Evolutionary conservation across 2,329 filamentous ascomycete species (phyloP).

Genomic region (Drechslera avenae): DNA sequence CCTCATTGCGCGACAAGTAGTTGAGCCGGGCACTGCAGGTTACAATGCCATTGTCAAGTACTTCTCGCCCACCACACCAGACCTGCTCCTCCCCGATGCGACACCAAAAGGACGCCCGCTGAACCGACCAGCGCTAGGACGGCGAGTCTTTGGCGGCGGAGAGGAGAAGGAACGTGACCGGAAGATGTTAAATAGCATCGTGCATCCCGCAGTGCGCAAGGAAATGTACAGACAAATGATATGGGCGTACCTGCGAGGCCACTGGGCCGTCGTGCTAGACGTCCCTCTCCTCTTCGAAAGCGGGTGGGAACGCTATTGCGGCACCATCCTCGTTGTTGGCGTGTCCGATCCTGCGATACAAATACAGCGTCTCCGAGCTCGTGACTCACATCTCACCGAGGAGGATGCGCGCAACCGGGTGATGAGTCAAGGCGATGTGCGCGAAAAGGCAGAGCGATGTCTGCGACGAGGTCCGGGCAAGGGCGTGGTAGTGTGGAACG

Average conservation of each 20-base stretch:
- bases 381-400: conserved; percentile 78
- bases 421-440: conserved; percentile 82
- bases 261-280: conserved; percentile 91
- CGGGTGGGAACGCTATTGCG: conserved; percentile 82
- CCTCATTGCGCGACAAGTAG: conserved; percentile 86
- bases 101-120: conserved; percentile 72
- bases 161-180: conserved; percentile 73
- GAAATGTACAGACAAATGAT: conserved; percentile 80
- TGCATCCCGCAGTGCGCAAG: conserved; percentile 85
- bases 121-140: conserved; percentile 83
- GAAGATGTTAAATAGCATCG: conserved; percentile 81
- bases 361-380: conserved; percentile 74
- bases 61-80: conserved; percentile 82
- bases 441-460: conserved; percentile 78
- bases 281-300: conserved; percentile 91
- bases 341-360: conserved; percentile 80
- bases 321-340: conserved; percentile 83
- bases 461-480: conserved; percentile 65
- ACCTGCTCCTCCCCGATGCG: conserved; percentile 70
- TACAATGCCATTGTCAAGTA: conserved; percentile 82
- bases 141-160: conserved; percentile 81
- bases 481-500: conserved; percentile 91
- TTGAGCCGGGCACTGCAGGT: conserved; percentile 85
- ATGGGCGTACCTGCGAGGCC: conserved; percentile 72
- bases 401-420: conserved; percentile 90